These are phyloP conservation scores for Polytrichum formosum DNA, from an alignment of 225 moss, liverwort and hornwort genomes.

Conservation along the genomic window DNA sequence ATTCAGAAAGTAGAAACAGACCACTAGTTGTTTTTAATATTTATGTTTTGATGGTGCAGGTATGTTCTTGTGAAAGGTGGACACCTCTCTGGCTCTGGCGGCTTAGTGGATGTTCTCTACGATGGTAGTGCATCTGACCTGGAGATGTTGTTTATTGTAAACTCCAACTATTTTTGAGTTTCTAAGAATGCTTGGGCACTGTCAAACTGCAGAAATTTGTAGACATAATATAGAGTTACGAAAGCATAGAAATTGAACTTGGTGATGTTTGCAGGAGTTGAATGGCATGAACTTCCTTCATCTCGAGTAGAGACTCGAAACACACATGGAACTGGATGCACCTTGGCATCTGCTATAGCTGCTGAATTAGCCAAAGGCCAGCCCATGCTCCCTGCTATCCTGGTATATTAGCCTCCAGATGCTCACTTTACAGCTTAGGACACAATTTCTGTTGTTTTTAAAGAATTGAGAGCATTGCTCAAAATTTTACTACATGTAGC, in stretches of 20 bases:
- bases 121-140: conserved; percentile 56
- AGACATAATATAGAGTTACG: no score
- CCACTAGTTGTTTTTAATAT: not conserved
- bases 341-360: conserved; percentile 87
- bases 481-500: no score
- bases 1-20: no score
- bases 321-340: conserved; percentile 98
- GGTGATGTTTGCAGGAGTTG: conserved; percentile 44
- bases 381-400: conserved; percentile 66
- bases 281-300: conserved; percentile 75
- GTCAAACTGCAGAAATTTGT: no score
- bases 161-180: no score
- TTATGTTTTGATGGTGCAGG: conserved; percentile 30
- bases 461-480: no score
- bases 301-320: conserved; percentile 77
- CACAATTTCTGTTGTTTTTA: no score
- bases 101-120: conserved; percentile 77
- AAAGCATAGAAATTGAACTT: no score
- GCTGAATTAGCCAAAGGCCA: conserved; percentile 92
- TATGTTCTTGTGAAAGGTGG: conserved; percentile 95
- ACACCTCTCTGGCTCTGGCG: conserved; percentile 64
- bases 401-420: conserved; percentile 37
- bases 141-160: not conserved
- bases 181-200: no score
- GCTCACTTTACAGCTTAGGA: not conserved